Percentiles rank a stretch among this genome's conserved stretches.
Evolutionary conservation across 1,139 yeast genomes (phyloP).

Genomic region (Suhomyces atakaporum): DNA sequence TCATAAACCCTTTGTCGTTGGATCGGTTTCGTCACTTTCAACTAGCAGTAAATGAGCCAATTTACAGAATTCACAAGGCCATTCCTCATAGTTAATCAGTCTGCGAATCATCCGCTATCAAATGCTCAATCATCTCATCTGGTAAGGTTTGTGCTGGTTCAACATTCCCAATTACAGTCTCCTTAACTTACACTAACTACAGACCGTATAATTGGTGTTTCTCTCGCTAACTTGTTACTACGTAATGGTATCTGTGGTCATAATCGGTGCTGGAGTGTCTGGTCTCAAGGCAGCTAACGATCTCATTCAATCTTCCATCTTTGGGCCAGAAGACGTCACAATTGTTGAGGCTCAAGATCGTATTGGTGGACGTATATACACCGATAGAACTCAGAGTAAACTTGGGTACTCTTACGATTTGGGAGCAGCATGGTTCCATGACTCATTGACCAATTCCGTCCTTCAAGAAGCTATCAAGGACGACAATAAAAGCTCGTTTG

Average conservation of each 20-base stretch:
- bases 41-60: too few relatives aligned
- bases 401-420: conserved; percentile 56
- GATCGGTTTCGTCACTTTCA: too few relatives aligned
- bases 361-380: conserved; percentile 48
- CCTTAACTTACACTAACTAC: too few relatives aligned
- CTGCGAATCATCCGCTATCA: too few relatives aligned
- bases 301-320: conserved; percentile 42
- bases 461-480: conserved; percentile 32
- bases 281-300: conserved; percentile 78
- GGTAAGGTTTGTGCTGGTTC: too few relatives aligned
- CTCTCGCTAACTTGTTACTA: neutral
- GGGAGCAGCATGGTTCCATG: conserved; percentile 93
- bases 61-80: too few relatives aligned
- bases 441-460: conserved; percentile 64
- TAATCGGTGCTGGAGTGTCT: conserved; percentile 83
- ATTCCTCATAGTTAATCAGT: too few relatives aligned
- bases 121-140: too few relatives aligned
- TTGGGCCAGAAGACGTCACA: conserved; percentile 30
- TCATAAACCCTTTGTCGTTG: too few relatives aligned
- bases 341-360: conserved; percentile 53
- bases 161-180: too few relatives aligned
- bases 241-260: conserved; percentile 19
- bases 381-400: conserved; percentile 32
- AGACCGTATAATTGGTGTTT: too few relatives aligned
- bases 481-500: conserved; percentile 25